Evolutionary conservation across 345 rosid genomes (phyloP).

Genomic region (Geranium brycei): DNA sequence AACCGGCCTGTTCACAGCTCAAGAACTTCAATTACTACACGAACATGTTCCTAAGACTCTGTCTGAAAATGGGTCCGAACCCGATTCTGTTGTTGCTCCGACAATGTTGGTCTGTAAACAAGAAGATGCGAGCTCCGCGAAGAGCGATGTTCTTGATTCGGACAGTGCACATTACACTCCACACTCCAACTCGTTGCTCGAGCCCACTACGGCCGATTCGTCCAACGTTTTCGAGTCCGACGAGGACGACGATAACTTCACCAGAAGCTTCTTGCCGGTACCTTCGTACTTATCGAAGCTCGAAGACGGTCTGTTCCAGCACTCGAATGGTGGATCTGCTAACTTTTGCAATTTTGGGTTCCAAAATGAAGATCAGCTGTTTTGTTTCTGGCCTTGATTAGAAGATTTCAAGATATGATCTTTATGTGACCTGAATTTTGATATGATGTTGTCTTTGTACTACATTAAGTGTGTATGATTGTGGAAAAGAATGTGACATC

Average conservation of each 20-base stretch:
- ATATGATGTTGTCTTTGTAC: no score
- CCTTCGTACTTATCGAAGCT: slow-evolving; percentile 18
- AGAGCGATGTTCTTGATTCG: slow-evolving; percentile 36
- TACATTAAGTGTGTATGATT: no score
- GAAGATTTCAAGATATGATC: not conserved
- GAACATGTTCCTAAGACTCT: not conserved
- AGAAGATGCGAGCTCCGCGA: slow-evolving; percentile 34
- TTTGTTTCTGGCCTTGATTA: slow-evolving; percentile 34
- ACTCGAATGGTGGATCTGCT: slow-evolving; percentile 9
- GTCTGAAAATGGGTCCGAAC: not conserved
- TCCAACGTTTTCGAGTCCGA: slow-evolving; percentile 28
- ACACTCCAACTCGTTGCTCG: slow-evolving; percentile 15
- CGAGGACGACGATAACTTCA: slow-evolving; percentile 26
- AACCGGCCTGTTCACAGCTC: no score
- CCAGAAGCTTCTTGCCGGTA: slow-evolving; percentile 18
- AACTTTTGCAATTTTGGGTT: slow-evolving; percentile 31
- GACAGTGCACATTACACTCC: slow-evolving; percentile 26
- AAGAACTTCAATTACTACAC: slow-evolving; percentile 4
- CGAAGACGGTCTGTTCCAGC: slow-evolving; percentile 14
- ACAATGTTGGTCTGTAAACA: slow-evolving; percentile 16
- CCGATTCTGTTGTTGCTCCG: not conserved
- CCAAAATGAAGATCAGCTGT: slow-evolving; percentile 36
- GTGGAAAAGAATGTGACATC: no score
- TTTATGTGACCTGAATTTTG: no score
- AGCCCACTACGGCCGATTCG: slow-evolving; percentile 26